Evolutionary conservation across 192 early-diverging fungal genomes (phyloP).

Genomic region (Coemansia sp.): DNA sequence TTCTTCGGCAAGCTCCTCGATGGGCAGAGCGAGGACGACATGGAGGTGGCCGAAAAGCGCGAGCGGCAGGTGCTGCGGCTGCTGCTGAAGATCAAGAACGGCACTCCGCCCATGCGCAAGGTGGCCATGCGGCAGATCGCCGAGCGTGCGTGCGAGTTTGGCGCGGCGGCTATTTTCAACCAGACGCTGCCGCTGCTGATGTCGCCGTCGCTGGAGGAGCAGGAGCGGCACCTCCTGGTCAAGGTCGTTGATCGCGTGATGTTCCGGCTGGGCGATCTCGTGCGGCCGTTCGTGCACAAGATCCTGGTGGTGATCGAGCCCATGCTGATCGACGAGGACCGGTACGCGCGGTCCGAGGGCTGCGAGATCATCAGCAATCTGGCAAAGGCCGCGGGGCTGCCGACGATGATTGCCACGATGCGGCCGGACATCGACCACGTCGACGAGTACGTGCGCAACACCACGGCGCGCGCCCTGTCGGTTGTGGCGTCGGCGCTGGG

Average conservation of each 20-base stretch:
- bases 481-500: constrained; percentile 97
- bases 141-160: constrained; percentile 94
- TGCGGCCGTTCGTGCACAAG: constrained; percentile 95
- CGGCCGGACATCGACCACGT: constrained; percentile 98
- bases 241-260: constrained; percentile 98
- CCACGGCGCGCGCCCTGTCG: constrained; percentile 94
- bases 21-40: constrained; percentile 76
- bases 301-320: constrained; percentile 99
- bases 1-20: constrained; percentile 92
- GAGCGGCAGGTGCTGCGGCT: constrained; percentile 96
- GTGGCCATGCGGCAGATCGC: constrained; percentile 91
- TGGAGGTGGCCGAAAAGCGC: constrained; percentile 85
- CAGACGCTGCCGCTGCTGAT: constrained; percentile 95
- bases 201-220: constrained; percentile 96
- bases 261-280: constrained; percentile 94
- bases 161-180: constrained; percentile 92
- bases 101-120: constrained; percentile 93
- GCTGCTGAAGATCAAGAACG: constrained; percentile 98
- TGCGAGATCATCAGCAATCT: constrained; percentile 98
- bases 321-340: constrained; percentile 95
- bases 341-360: constrained; percentile 87
- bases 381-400: constrained; percentile 94
- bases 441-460: constrained; percentile 98
- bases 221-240: constrained; percentile 96
- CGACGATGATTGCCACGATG: constrained; percentile 99